A percentile compares a stretch with the other conserved stretches of the same genome.
phyloP scores from a whole-genome alignment of 768 basidiomycete species.

The Suillus discolor region DNA sequence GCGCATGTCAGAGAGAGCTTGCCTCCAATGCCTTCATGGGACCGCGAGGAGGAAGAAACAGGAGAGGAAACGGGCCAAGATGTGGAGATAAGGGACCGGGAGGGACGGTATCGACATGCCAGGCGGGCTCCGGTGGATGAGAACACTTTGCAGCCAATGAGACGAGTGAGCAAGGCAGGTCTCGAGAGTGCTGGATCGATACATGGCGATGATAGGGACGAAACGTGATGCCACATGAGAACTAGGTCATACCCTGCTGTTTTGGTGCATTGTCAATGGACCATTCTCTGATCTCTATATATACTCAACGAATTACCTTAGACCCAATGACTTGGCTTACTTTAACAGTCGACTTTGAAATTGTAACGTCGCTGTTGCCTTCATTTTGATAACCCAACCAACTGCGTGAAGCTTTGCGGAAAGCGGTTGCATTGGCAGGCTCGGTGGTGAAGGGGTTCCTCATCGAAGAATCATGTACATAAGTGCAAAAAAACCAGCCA shows the following conservation, averaged over 20 bases:
- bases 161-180: slow-evolving; percentile 92
- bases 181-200: slow-evolving; percentile 64
- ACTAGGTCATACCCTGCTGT: background rate
- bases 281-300: background rate
- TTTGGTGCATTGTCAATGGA: background rate
- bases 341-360: background rate
- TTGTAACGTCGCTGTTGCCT: background rate
- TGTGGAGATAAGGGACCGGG: slow-evolving; percentile 85
- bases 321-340: background rate
- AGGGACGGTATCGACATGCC: slow-evolving; percentile 86
- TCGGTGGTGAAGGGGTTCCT: background rate
- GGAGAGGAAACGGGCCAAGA: slow-evolving; percentile 66
- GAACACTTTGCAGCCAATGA: slow-evolving; percentile 84
- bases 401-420: background rate
- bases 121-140: slow-evolving; percentile 87
- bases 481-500: background rate
- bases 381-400: background rate
- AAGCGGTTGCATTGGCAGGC: background rate
- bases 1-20: slow-evolving; percentile 77
- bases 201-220: background rate
- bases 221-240: background rate
- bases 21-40: slow-evolving; percentile 35
- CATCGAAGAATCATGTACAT: background rate
- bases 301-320: background rate
- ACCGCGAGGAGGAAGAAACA: slow-evolving; percentile 15